Evolutionary conservation across 2,329 filamentous ascomycete species (phyloP).

Genomic region (Apiospora kogelbergensis): DNA sequence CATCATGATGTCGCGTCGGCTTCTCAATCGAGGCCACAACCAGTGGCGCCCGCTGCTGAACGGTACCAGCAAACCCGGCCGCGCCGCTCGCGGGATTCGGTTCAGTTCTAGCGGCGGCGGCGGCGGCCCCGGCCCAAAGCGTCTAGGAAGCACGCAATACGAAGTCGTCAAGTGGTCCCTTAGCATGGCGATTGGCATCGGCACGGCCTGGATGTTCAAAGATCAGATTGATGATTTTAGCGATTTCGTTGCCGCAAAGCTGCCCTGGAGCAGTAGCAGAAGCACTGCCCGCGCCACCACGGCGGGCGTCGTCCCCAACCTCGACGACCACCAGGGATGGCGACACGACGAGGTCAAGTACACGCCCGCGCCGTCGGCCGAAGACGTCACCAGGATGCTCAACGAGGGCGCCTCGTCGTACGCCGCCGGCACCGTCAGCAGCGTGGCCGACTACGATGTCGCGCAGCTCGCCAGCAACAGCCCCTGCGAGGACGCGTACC

Average conservation of each 20-base stretch:
- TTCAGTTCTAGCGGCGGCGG: not conserved
- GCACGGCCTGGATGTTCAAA: too few relatives aligned
- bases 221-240: too few relatives aligned
- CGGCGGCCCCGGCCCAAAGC: not conserved
- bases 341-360: conserved; percentile 18
- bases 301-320: conserved; percentile 20
- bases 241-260: too few relatives aligned
- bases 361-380: conserved; percentile 22
- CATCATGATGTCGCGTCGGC: conserved; percentile 1
- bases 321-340: conserved; percentile 18
- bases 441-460: conserved; percentile 30
- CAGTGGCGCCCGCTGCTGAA: not conserved
- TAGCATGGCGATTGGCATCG: too few relatives aligned
- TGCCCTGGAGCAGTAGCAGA: too few relatives aligned
- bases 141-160: not conserved
- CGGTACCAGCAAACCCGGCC: not conserved
- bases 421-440: conserved; percentile 15
- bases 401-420: conserved; percentile 27
- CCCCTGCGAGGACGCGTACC: conserved; percentile 33
- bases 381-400: conserved; percentile 28
- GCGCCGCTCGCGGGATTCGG: not conserved
- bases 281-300: not conserved
- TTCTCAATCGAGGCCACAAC: not conserved
- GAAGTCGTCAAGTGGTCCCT: too few relatives aligned
- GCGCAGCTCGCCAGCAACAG: conserved; percentile 32